Evolutionary conservation across 352 stramenopile species (phyloP).

Genomic region (Pilasporangium apinafurcum): DNA sequence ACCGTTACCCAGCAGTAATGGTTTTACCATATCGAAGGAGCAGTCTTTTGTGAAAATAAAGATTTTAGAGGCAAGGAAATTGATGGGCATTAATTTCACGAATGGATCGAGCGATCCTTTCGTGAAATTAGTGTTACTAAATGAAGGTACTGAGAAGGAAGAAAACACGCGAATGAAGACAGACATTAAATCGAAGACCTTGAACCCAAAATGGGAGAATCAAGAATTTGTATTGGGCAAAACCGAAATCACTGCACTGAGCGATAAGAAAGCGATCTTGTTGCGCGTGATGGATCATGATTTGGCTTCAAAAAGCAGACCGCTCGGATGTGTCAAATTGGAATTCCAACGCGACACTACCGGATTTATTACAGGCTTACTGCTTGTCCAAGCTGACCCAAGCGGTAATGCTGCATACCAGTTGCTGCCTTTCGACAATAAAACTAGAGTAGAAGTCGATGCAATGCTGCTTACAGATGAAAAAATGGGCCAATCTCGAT

Average conservation of each 20-base stretch:
- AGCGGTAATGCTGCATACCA: conserved; percentile 16
- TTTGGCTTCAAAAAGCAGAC: conserved; percentile 33
- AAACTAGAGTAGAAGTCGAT: conserved; percentile 35
- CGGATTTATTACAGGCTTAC: conserved; percentile 35
- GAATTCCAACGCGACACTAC: conserved; percentile 51
- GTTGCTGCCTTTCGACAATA: conserved; percentile 29
- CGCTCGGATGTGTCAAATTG: conserved; percentile 41
- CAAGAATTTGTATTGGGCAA: conserved; percentile 62
- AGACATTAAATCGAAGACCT: conserved; percentile 52
- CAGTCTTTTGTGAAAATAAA: conserved; percentile 53
- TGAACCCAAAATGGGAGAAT: conserved; percentile 69
- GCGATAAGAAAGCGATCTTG: conserved; percentile 51
- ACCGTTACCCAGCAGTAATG: conserved; percentile 2
- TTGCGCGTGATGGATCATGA: conserved; percentile 62
- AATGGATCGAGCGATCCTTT: conserved; percentile 58
- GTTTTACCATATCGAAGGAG: conserved; percentile 17
- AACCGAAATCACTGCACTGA: conserved; percentile 35
- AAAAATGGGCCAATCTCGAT: conserved; percentile 22
- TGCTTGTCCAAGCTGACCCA: conserved; percentile 35
- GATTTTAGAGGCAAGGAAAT: conserved; percentile 48
- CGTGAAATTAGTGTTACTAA: conserved; percentile 47
- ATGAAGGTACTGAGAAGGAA: conserved; percentile 37
- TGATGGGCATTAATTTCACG: conserved; percentile 11
- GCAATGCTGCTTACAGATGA: conserved; percentile 38
- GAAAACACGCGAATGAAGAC: conserved; percentile 55